A percentile compares a stretch with the other conserved stretches of the same genome.
These are phyloP conservation scores for Aspergillus sclerotialis DNA, from an alignment of 2,329 filamentous ascomycete genomes.

Conservation along the genomic window DNA sequence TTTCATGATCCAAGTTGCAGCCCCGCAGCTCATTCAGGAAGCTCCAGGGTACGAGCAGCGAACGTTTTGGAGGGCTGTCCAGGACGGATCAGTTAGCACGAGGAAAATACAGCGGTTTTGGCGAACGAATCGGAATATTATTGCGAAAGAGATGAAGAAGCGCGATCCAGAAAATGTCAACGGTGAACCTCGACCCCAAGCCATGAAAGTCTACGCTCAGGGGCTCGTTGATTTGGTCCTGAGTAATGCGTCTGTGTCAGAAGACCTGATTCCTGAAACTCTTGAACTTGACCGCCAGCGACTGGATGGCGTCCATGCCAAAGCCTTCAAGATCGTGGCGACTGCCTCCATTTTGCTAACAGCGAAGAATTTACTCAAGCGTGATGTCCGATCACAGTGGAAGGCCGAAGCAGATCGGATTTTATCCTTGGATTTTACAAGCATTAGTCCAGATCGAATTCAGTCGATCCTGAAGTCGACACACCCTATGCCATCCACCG, in stretches of 20 bases:
- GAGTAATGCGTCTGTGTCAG: conserved; percentile 44
- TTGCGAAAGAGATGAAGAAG: conserved; percentile 46
- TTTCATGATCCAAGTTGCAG: conserved; percentile 56
- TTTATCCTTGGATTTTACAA: conserved; percentile 43
- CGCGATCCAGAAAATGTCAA: conserved; percentile 32
- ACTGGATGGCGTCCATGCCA: conserved; percentile 46
- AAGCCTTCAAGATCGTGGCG: conserved; percentile 51
- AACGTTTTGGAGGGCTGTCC: conserved; percentile 50
- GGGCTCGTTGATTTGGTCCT: conserved; percentile 54
- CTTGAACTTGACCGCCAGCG: conserved; percentile 51
- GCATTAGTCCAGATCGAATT: conserved; percentile 34
- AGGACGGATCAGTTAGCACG: conserved; percentile 45
- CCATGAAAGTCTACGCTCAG: conserved; percentile 48
- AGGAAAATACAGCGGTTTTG: conserved; percentile 51
- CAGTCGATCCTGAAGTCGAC: conserved; percentile 42
- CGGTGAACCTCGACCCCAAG: conserved; percentile 26
- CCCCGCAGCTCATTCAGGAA: conserved; percentile 54
- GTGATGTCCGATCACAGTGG: conserved; percentile 58
- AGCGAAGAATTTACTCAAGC: conserved; percentile 59
- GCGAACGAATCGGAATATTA: conserved; percentile 32
- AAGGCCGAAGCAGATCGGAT: conserved; percentile 55
- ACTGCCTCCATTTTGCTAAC: conserved; percentile 57
- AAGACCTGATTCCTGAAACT: conserved; percentile 54
- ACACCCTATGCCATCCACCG: conserved; percentile 41
- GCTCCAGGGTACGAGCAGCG: conserved; percentile 56